Percentiles rank a stretch among this genome's conserved stretches.
Evolutionary conservation across 2,329 filamentous ascomycete genomes (phyloP).

Genomic region (Botryosphaeria agaves): DNA sequence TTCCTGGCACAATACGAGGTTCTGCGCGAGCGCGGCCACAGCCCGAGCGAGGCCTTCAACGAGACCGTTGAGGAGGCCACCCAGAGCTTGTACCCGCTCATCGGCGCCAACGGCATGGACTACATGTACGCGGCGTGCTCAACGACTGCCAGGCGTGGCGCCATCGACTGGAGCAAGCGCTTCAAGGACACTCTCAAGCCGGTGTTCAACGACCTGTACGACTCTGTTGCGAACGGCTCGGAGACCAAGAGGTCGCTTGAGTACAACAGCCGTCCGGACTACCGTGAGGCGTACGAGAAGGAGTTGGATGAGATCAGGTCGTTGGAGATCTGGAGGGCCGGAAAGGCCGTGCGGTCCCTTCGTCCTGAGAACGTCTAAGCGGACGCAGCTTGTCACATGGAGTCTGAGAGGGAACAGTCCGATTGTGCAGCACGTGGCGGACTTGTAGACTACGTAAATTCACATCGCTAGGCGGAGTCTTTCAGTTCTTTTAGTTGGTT

Average conservation of each 20-base stretch:
- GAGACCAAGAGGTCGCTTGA: constrained; percentile 95
- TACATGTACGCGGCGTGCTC: constrained; percentile 99
- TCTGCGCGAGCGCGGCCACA: constrained; percentile 95
- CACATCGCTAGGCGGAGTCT: no score
- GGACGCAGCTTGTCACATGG: no score
- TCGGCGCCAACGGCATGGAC: constrained; percentile 97
- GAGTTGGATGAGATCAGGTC: constrained; percentile 98
- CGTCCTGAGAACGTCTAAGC: constrained; percentile 1
- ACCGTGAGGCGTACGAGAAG: constrained; percentile 91
- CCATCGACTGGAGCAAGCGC: constrained; percentile 92
- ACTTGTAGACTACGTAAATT: no score
- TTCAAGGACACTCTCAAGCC: constrained; percentile 99
- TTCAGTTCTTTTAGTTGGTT: no score
- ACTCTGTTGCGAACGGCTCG: constrained; percentile 73
- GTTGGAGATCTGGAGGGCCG: constrained; percentile 97
- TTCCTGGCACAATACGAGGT: constrained; percentile 99
- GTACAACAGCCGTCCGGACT: constrained; percentile 91
- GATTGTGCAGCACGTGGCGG: no score
- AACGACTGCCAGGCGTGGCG: constrained; percentile 92
- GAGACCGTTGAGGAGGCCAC: constrained; percentile 99
- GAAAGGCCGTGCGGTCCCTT: constrained; percentile 67
- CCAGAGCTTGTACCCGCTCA: constrained; percentile 93
- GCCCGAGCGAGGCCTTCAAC: constrained; percentile 97
- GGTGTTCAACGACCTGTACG: constrained; percentile 94
- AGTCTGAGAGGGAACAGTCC: no score